Percentiles rank a stretch among this genome's conserved stretches.
phyloP scores from a whole-genome alignment of 2,329 filamentous ascomycete species.

The Alternaria incomplexa region DNA sequence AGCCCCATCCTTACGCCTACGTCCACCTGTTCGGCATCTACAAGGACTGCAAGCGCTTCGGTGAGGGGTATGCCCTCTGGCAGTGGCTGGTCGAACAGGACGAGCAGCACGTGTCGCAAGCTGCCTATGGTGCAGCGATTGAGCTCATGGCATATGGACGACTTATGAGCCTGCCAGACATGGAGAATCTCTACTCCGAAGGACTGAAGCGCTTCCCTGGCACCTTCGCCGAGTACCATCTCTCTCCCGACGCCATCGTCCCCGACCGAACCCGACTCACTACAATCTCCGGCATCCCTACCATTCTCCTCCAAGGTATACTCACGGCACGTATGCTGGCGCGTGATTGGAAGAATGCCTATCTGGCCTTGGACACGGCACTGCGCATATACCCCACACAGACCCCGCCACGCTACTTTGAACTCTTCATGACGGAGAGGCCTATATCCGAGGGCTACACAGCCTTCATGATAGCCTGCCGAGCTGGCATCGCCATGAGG shows the following conservation, averaged over 20 bases:
- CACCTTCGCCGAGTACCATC: slow-evolving; percentile 55
- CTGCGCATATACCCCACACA: slow-evolving; percentile 55
- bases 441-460: slow-evolving; percentile 56
- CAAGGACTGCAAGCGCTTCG: slow-evolving; percentile 53
- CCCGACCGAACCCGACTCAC: slow-evolving; percentile 48
- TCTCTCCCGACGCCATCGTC: slow-evolving; percentile 55
- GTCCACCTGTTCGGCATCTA: slow-evolving; percentile 56
- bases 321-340: slow-evolving; percentile 54
- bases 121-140: slow-evolving; percentile 58
- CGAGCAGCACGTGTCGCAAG: slow-evolving; percentile 49
- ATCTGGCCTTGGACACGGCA: slow-evolving; percentile 57
- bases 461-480: slow-evolving; percentile 56
- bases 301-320: slow-evolving; percentile 56
- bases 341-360: slow-evolving; percentile 56
- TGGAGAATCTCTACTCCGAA: slow-evolving; percentile 55
- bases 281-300: slow-evolving; percentile 46
- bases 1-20: slow-evolving; percentile 48
- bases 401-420: slow-evolving; percentile 52
- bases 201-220: slow-evolving; percentile 57
- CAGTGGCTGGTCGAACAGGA: slow-evolving; percentile 54
- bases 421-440: slow-evolving; percentile 53
- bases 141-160: slow-evolving; percentile 55
- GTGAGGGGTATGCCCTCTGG: slow-evolving; percentile 54
- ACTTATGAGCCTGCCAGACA: slow-evolving; percentile 43
- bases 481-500: slow-evolving; percentile 49